A percentile compares a stretch with the other conserved stretches of the same genome.
These are phyloP conservation scores for Geosmithia morbida DNA, from an alignment of 2,329 filamentous ascomycete genomes.

Conservation along the genomic window DNA sequence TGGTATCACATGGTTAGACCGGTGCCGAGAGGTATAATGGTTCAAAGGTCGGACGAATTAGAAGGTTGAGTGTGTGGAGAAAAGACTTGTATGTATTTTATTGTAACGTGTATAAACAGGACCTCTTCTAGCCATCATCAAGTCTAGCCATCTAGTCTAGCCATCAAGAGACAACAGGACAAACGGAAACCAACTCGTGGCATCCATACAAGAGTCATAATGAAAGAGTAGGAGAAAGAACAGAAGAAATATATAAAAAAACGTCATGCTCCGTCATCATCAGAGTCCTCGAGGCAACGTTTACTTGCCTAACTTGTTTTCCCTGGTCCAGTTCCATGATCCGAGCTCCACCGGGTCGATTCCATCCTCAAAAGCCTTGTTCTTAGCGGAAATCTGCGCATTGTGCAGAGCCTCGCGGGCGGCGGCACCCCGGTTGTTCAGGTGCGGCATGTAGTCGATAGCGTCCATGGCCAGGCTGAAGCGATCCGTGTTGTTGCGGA, in stretches of 20 bases:
- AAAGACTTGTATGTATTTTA: too few species aligned
- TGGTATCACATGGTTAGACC: slow-evolving; percentile 17
- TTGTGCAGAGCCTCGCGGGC: slow-evolving; percentile 51
- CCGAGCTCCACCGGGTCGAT: slow-evolving; percentile 53
- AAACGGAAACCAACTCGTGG: too few species aligned
- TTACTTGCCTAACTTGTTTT: slow-evolving; percentile 10
- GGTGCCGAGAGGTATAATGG: slow-evolving; percentile 7
- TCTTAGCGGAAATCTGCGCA: slow-evolving; percentile 47
- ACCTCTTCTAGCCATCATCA: too few species aligned
- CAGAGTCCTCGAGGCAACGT: background rate
- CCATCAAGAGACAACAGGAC: too few species aligned
- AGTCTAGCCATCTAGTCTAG: too few species aligned
- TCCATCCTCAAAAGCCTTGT: slow-evolving; percentile 54
- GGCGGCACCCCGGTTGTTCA: slow-evolving; percentile 48
- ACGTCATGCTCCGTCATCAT: background rate
- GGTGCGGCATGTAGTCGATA: slow-evolving; percentile 48
- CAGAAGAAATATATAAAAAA: slow-evolving; percentile 13
- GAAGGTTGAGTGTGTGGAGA: too few species aligned
- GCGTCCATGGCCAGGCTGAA: slow-evolving; percentile 67
- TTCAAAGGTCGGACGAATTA: too few species aligned
- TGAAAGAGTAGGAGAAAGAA: slow-evolving; percentile 19
- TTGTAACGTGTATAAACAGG: too few species aligned
- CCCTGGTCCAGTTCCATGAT: slow-evolving; percentile 51
- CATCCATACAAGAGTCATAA: too few species aligned
- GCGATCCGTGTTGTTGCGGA: slow-evolving; percentile 63